phyloP scores from a whole-genome alignment of 352 stramenopile genomes.

The Ochromonadaceae sp. region DNA sequence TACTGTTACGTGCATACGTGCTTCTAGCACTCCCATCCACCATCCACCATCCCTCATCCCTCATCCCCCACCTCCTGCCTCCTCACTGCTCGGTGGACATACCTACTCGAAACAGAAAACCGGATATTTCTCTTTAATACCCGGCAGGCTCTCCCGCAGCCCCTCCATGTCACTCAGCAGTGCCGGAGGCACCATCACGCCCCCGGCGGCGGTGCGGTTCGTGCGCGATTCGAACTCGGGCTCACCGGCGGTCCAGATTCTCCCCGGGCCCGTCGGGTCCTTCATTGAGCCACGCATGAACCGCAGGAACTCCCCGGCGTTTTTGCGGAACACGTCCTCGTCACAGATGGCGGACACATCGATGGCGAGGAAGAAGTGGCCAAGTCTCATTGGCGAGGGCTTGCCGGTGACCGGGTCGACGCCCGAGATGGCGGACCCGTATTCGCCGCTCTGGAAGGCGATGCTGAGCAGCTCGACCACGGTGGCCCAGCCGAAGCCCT shows the following conservation, averaged over 20 bases:
- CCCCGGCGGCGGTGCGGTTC: too few species aligned
- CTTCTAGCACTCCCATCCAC: too few species aligned
- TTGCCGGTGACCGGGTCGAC: constrained; percentile 36
- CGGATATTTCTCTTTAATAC: too few species aligned
- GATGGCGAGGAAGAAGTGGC: constrained; percentile 42
- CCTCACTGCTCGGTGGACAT: too few species aligned
- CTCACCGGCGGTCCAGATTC: constrained; percentile 41
- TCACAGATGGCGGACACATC: constrained; percentile 37
- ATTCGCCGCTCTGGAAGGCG: constrained; percentile 37
- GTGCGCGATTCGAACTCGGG: constrained; percentile 37
- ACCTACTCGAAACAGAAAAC: too few species aligned
- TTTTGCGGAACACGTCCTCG: constrained; percentile 37
- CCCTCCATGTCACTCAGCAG: too few species aligned
- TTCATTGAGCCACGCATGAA: constrained; percentile 36
- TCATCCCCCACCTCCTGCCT: too few species aligned
- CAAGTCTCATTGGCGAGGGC: constrained; percentile 38
- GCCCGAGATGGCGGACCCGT: constrained; percentile 37
- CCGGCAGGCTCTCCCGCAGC: too few species aligned
- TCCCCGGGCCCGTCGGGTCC: constrained; percentile 30
- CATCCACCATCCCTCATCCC: too few species aligned
- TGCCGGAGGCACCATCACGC: too few species aligned
- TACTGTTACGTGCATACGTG: too few species aligned
- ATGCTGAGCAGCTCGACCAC: constrained; percentile 39
- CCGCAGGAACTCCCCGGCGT: constrained; percentile 32
- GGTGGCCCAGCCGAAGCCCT: constrained; percentile 37